Evolutionary conservation across 306 rosid species (phyloP).

Genomic region (Fragaria iinumae): DNA sequence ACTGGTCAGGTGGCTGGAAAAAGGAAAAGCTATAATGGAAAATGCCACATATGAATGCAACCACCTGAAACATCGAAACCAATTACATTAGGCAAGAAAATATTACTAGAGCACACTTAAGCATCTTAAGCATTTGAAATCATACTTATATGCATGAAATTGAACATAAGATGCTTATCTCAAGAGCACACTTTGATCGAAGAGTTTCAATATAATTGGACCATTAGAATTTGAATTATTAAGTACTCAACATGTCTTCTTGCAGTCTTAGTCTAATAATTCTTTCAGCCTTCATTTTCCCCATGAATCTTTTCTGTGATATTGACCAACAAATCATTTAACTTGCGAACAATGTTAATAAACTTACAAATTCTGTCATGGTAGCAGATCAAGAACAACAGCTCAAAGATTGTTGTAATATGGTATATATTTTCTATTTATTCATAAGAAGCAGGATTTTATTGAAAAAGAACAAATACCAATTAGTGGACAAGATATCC

Average conservation of each 20-base stretch:
- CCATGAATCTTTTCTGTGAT: neutral
- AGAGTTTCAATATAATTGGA: neutral
- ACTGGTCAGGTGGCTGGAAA: slow-evolving; percentile 52
- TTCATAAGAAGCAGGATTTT: neutral
- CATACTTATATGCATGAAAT: slow-evolving; percentile 18
- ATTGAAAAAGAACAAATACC: neutral
- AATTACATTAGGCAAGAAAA: slow-evolving; percentile 17
- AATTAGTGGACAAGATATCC: neutral
- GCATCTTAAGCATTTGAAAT: neutral
- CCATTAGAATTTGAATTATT: neutral
- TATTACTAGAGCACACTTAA: slow-evolving; percentile 16
- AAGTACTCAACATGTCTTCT: neutral
- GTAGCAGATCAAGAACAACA: neutral
- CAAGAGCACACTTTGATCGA: neutral
- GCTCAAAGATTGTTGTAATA: neutral
- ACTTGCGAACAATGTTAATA: neutral
- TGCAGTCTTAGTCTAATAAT: neutral
- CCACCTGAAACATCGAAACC: slow-evolving; percentile 49
- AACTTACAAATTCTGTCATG: neutral
- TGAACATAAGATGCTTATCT: neutral
- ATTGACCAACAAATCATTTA: neutral
- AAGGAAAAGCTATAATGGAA: slow-evolving; percentile 58
- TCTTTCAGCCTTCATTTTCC: neutral
- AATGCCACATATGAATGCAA: slow-evolving; percentile 74
- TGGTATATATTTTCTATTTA: neutral